phyloP scores from a whole-genome alignment of 805 yeast species.

The Isabelozyma gotoi region DNA sequence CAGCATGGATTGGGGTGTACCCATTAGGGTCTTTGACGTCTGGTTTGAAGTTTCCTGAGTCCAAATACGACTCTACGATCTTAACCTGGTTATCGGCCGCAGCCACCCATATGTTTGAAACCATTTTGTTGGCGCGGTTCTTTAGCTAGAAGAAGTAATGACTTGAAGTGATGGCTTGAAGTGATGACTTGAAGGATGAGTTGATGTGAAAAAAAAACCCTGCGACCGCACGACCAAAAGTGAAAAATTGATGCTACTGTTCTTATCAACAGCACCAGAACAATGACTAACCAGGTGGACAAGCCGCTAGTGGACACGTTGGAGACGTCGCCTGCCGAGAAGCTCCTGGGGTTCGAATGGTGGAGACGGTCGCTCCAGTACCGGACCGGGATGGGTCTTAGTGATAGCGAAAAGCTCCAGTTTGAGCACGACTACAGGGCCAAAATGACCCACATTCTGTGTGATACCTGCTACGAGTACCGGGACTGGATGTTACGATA shows the following conservation, averaged over 20 bases:
- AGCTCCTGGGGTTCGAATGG: slow-evolving; percentile 65
- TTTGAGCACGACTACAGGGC: slow-evolving; percentile 59
- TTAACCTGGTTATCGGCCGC: slow-evolving; percentile 79
- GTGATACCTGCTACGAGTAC: slow-evolving; percentile 69
- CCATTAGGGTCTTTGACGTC: slow-evolving; percentile 88
- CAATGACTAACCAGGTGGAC: background rate
- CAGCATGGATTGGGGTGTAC: slow-evolving; percentile 96
- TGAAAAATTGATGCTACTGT: background rate
- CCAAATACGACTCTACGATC: slow-evolving; percentile 56
- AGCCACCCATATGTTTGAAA: slow-evolving; percentile 86
- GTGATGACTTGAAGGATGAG: background rate
- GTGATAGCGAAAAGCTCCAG: slow-evolving; percentile 48
- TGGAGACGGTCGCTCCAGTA: slow-evolving; percentile 75
- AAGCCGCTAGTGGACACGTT: background rate
- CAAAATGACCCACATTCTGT: slow-evolving; percentile 47
- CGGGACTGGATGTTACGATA: slow-evolving; percentile 77
- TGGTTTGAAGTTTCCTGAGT: slow-evolving; percentile 53
- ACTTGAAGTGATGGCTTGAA: background rate
- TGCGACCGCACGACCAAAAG: background rate
- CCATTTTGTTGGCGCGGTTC: slow-evolving; percentile 21
- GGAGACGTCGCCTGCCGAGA: slow-evolving; percentile 27
- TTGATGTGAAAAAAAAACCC: background rate
- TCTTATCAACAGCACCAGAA: too few relatives aligned
- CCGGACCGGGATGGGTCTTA: slow-evolving; percentile 66
- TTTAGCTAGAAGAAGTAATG: background rate